A percentile compares a stretch with the other conserved stretches of the same genome.
These are phyloP conservation scores for Acrocalymma vagum DNA, from an alignment of 2,329 filamentous ascomycete genomes.

Conservation along the genomic window DNA sequence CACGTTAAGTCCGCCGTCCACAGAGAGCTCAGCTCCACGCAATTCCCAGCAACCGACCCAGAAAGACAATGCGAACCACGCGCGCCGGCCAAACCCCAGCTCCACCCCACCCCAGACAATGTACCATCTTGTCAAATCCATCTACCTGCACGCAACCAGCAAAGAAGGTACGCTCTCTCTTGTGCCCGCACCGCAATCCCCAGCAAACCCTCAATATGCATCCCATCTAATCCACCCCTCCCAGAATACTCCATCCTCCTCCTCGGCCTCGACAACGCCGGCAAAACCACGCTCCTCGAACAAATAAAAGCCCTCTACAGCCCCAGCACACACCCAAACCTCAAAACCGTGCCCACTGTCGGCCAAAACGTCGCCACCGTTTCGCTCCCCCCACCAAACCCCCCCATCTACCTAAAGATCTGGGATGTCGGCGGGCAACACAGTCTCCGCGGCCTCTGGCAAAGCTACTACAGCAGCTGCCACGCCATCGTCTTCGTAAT, in stretches of 20 bases:
- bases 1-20: no score
- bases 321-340: conserved; percentile 70
- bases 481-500: conserved; percentile 99
- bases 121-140: conserved; percentile 95
- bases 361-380: conserved; percentile 97
- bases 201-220: not conserved
- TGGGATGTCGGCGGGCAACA: conserved; percentile 98
- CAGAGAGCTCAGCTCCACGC: not conserved
- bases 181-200: conserved; percentile 4
- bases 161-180: conserved; percentile 76
- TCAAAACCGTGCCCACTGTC: conserved; percentile 93
- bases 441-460: conserved; percentile 88
- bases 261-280: conserved; percentile 96
- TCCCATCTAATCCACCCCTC: conserved; percentile 16
- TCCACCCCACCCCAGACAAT: conserved; percentile 63
- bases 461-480: conserved; percentile 91
- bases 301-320: conserved; percentile 92
- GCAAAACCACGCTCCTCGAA: conserved; percentile 97
- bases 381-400: conserved; percentile 65
- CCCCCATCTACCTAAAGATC: conserved; percentile 96
- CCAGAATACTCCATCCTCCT: conserved; percentile 96
- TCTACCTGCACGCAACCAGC: conserved; percentile 94
- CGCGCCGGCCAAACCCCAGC: conserved; percentile 13
- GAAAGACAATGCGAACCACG: conserved; percentile 31
- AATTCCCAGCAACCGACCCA: conserved; percentile 19